These are phyloP conservation scores for Plasmodium knowlesi DNA, from an alignment of 169 alveolate genomes.

Conservation along the genomic window DNA sequence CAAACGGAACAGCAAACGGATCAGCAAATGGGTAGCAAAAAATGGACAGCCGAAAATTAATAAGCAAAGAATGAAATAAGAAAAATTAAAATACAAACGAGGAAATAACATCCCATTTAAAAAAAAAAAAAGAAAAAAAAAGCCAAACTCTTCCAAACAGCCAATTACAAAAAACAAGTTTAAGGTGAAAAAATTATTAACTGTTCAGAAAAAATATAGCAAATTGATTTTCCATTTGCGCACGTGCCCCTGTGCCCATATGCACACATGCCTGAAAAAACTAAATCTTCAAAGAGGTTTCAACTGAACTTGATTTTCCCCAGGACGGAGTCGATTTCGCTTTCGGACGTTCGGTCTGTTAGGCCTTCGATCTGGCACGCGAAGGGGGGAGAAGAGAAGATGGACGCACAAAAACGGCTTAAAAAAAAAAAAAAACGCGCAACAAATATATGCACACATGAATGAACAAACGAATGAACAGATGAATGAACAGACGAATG, in stretches of 20 bases:
- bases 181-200: background rate
- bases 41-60: background rate
- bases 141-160: conserved; percentile 4
- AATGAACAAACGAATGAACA: background rate
- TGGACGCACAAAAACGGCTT: background rate
- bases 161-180: conserved; percentile 15
- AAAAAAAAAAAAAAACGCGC: background rate
- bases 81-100: background rate
- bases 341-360: conserved; percentile 60
- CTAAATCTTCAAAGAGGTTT: background rate
- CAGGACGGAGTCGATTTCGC: conserved; percentile 58
- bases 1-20: no score
- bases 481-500: no score
- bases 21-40: background rate
- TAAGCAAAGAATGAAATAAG: background rate
- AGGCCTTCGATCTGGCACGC: conserved; percentile 32
- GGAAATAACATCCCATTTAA: background rate
- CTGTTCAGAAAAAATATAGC: background rate
- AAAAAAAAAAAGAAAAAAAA: conserved; percentile 13
- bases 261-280: background rate
- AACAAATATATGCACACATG: background rate
- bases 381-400: background rate
- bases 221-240: background rate
- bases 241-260: background rate
- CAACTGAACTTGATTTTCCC: conserved; percentile 71